Evolutionary conservation across 495 filamentous ascomycete genomes (phyloP).

Genomic region (Monascus purpureus): DNA sequence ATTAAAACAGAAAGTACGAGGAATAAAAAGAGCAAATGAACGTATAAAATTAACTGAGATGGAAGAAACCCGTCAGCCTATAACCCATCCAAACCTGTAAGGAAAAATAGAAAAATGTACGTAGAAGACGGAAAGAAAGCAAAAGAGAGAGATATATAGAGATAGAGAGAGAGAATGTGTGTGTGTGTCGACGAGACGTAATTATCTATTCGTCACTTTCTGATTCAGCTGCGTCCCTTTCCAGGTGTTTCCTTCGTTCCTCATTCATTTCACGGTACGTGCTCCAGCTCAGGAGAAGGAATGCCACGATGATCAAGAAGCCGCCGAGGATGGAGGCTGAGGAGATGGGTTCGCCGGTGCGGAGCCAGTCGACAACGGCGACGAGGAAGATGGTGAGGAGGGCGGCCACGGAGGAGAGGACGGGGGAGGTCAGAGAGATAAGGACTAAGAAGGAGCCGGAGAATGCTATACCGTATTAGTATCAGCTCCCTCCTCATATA

Average conservation of each 20-base stretch:
- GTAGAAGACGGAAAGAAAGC: constrained; percentile 1
- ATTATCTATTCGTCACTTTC: constrained; percentile 32
- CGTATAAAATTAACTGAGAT: too few relatives aligned
- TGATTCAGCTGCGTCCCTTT: constrained; percentile 26
- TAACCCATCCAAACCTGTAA: too few relatives aligned
- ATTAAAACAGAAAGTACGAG: too few relatives aligned
- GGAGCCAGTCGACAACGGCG: constrained; percentile 75
- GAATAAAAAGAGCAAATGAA: too few relatives aligned
- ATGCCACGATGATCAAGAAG: constrained; percentile 71
- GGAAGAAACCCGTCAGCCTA: too few relatives aligned
- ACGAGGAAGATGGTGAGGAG: constrained; percentile 95
- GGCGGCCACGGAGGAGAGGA: constrained; percentile 80
- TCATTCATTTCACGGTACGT: constrained; percentile 87
- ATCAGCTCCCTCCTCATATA: too few relatives aligned
- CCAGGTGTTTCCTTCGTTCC: constrained; percentile 49
- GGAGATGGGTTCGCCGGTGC: constrained; percentile 61
- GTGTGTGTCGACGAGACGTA: neutral
- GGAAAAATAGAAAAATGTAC: constrained; percentile 1
- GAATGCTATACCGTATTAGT: constrained; percentile 37
- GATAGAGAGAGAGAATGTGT: neutral
- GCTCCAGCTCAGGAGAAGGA: constrained; percentile 73
- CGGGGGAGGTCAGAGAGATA: constrained; percentile 83
- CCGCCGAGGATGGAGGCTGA: constrained; percentile 69
- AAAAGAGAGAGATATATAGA: constrained; percentile 1
- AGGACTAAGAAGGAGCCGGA: constrained; percentile 88